Conservation (phyloP, 2,329 filamentous ascomycete species). For the Epichloe brachyelytri region DNA sequence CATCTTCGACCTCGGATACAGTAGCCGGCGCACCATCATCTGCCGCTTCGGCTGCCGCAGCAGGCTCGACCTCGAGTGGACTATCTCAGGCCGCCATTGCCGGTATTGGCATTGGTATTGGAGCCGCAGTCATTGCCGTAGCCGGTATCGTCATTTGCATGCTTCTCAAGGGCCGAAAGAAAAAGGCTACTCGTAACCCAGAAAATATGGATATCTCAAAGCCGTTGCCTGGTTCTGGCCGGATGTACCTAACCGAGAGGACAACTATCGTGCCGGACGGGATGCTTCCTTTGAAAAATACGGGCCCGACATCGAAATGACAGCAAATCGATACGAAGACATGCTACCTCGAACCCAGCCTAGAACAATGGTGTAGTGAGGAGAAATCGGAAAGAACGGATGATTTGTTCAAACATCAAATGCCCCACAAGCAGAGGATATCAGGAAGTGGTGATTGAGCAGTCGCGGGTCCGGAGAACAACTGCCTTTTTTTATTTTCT, state of each 20-base stretch:
- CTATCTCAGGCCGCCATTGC: conserved; percentile 32
- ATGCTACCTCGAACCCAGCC: conserved; percentile 41
- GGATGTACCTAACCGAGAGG: conserved; percentile 22
- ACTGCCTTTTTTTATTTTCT: background rate
- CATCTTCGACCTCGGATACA: conserved; percentile 2
- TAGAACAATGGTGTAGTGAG: conserved; percentile 25
- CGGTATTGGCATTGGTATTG: conserved; percentile 36
- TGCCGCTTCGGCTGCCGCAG: conserved; percentile 3
- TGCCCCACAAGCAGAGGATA: background rate
- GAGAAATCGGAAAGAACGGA: background rate
- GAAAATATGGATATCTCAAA: conserved; percentile 33
- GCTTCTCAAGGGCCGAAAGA: conserved; percentile 20
- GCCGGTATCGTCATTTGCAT: conserved; percentile 26
- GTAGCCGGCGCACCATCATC: conserved; percentile 6
- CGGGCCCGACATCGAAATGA: conserved; percentile 34
- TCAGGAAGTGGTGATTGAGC: background rate
- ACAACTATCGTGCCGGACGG: conserved; percentile 8
- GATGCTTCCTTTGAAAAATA: conserved; percentile 23
- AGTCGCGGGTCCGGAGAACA: background rate
- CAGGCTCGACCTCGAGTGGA: conserved; percentile 10
- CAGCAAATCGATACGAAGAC: conserved; percentile 43
- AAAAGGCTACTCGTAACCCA: conserved; percentile 4
- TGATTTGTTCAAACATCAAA: background rate
- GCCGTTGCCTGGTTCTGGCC: conserved; percentile 34
- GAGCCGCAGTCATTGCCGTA: conserved; percentile 27